Evolutionary conservation across 345 rosid genomes (phyloP), one percentile per base, ranked within the genome.

Genomic region (Barbarea vulgaris): DNA sequence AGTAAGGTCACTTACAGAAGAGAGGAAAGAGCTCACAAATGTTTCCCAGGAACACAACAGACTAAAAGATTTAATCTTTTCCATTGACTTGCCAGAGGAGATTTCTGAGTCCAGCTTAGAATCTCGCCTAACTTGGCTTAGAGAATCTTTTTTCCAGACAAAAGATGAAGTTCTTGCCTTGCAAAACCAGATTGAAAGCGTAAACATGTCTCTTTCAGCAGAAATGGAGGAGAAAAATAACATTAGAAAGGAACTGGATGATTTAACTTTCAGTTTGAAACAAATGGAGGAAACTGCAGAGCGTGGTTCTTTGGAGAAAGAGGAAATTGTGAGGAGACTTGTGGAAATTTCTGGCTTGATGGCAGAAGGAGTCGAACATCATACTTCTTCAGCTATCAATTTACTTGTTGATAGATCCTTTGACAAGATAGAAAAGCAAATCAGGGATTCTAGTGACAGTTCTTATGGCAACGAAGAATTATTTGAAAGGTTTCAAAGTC

Each of bases 201-300:
- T 93, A 81, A 83, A 80, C 73, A 78, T 77, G 83, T 79, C 86
- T 21, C 84, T 91, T 67, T 82, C 87, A 52, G 64, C 82, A 15
- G 93, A 85, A 79, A 57, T 82, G 61, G 85, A 86, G 72, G 97
- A 91, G 78, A 91, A 91, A 83, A 83, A 81, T 63, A 82, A 63
- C 70, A 57, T 84, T 54, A 80, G 79, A 70, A 76, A 66, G 48
- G 90, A 87, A 79, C 67, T 87, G 64, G 83, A 81, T 37, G 85
- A 83, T 37, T 21, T 85, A 59, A 53, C 64, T 34, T 42, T 73
- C 46, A 80, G 78, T 71, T 79, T 84, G 78, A 85, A 84, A 66
- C 84, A 79, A 48, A 33, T 82, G 57, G 76, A 76, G 36, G 82
- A 83, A 74, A 82, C 83, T 64, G 83, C 67, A 44, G 78, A 80